phyloP scores from a whole-genome alignment of 768 basidiomycete species.

The Rhodotorula toruloides region DNA sequence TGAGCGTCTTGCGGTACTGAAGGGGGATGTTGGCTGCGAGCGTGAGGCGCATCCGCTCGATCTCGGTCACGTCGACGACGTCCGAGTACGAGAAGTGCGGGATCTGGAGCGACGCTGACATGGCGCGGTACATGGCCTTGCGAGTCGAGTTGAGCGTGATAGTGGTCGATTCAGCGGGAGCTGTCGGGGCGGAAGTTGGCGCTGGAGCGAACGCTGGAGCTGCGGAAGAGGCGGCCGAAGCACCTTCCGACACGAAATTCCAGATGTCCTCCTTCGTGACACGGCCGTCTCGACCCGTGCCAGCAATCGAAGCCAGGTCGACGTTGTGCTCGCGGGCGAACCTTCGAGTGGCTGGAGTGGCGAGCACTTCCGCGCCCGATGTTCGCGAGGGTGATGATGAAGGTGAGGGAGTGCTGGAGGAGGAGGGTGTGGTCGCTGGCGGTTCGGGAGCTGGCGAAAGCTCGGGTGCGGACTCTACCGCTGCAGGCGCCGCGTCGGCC shows the following conservation, averaged over 20 bases:
- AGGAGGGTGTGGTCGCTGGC: too few relatives aligned
- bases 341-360: slow-evolving; percentile 71
- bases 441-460: too few relatives aligned
- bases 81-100: slow-evolving; percentile 66
- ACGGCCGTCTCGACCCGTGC: slow-evolving; percentile 68
- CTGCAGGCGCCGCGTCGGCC: background rate
- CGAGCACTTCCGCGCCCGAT: slow-evolving; percentile 52
- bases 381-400: slow-evolving; percentile 7
- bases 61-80: slow-evolving; percentile 37
- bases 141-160: slow-evolving; percentile 61
- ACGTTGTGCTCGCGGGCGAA: slow-evolving; percentile 64
- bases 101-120: slow-evolving; percentile 70
- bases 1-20: slow-evolving; percentile 13
- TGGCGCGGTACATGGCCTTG: slow-evolving; percentile 82
- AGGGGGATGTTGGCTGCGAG: slow-evolving; percentile 26
- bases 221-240: background rate
- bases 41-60: slow-evolving; percentile 31
- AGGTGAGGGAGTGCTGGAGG: background rate
- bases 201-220: background rate
- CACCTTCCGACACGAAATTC: background rate
- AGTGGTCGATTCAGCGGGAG: background rate
- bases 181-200: background rate
- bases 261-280: slow-evolving; percentile 68
- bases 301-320: slow-evolving; percentile 59
- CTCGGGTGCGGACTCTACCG: too few relatives aligned